Evolutionary conservation across 2,329 filamentous ascomycete genomes (phyloP), one percentile per base, ranked within the genome.

Genomic region (Neopestalotiopsis sp.): DNA sequence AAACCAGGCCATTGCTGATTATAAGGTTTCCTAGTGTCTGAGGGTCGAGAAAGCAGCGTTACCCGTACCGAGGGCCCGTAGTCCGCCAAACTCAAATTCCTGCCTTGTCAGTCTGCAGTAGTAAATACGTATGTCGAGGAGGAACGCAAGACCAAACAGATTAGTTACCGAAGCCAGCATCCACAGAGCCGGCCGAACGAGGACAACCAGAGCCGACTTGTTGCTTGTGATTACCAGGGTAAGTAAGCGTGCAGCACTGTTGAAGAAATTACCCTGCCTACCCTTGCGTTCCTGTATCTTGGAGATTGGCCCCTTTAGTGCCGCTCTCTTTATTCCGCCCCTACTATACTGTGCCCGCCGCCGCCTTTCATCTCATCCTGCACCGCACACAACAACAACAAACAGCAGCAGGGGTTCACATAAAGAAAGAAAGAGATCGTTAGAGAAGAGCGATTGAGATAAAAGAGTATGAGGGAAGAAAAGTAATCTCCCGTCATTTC

Each of bases 11-110:
- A 49, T 42, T 64, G 61, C 61, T 64, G 61, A 64, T 49, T 28
- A 64, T 64, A 49, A 64, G 61, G 61, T 64, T 64, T 64, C 17
- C 42, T 49, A 64, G 61, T 45, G 61, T 64, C 61, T 52, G 61
- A 45, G 61, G 40, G 61, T 40, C 14, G n/a, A 34, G 30, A 42
- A 30, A 59, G 59, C 59, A 52, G 61, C 61, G 61, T 64, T 45
- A 52, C 34, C 61, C 38, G 61, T 64, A 45, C 61, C 61, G 61
- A 64, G 61, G 61, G 40, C 61, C 61, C 38, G 40, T 45, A 64
- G 61, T 20, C 40, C 17, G n/a, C 14, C 61, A 64, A 64, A 64
- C 34, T 49, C 40, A 64, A 64, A 64, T 42, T 49, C 20, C 61
- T 32, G 61, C 61, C 61, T 52, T 64, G 61, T 40, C 61, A 64